phyloP scores from a whole-genome alignment of 148 eudicot species.

The Tetragonia tetragonoides region DNA sequence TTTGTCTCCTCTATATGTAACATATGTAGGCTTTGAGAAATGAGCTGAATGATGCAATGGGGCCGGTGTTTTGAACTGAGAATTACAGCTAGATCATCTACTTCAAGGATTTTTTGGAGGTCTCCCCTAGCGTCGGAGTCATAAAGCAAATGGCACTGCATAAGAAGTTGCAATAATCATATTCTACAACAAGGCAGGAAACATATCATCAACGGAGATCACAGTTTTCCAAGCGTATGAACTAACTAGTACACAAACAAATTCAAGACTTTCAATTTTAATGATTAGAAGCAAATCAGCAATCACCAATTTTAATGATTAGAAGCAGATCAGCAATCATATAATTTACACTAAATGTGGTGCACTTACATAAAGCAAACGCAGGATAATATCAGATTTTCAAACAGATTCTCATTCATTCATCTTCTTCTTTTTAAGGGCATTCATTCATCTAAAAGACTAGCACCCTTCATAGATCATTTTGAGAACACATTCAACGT shows the following conservation, averaged over 20 bases:
- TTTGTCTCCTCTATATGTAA: constrained; percentile 64
- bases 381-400: neutral
- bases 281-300: neutral
- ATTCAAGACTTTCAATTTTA: neutral
- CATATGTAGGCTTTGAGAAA: constrained; percentile 70
- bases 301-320: neutral
- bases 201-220: neutral
- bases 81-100: constrained; percentile 74
- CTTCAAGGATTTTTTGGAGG: constrained; percentile 70
- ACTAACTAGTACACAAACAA: neutral
- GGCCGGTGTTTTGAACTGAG: constrained; percentile 79
- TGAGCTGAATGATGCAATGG: constrained; percentile 85
- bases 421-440: no score
- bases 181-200: neutral
- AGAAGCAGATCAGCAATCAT: neutral
- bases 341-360: neutral
- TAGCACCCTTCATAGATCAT: no score
- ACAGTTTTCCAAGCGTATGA: neutral
- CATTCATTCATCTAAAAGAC: no score
- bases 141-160: constrained; percentile 86
- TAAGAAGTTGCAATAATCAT: constrained; percentile 2
- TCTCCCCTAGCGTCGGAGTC: constrained; percentile 71
- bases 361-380: neutral
- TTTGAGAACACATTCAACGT: no score
- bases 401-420: neutral